Base-by-base conservation (phyloP, 176 grass and related monocot species). In the Canna indica region DNA sequence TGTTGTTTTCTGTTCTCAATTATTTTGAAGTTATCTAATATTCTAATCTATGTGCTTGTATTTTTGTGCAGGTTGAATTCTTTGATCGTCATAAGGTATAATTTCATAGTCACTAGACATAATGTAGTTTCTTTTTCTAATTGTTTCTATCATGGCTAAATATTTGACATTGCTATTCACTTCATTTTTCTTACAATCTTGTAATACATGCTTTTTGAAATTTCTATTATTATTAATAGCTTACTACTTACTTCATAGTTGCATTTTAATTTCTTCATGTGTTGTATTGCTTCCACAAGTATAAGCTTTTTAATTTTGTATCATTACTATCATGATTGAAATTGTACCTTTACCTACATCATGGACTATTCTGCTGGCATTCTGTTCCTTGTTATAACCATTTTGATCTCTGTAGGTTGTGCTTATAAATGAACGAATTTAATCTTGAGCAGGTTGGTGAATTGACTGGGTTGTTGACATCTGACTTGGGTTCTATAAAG, bases 11-110 rank as follows among this genome's bases (percentile, higher is more conserved):
- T 31, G 34, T 78, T 69, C 9, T 50, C 20, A 11, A 16, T 73
- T 50, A 15, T 50, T 67, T 31, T 70, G 68, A 38, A 46, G 33
- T 36, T 73, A 45, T 61, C 59, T 66, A 39, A 53, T 85, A 76
- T 77, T 34, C 29, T 17, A n/a, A 44, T 41, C 54, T 73, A 5
- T 67, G 50, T n/a, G n/a, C 35, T 35, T 64, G 59, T 66, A 36
- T 63, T 38, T 34, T 85, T 79, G 73, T 87, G 69, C 85, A 96
- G 92, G 85, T 96, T 81, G 86, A 91, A 67, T 96, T 96, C 79
- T 96, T 96, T 53, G 92, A 96, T 78, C 88, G 81, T 45, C 74
- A 91, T 73, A 96, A 96, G 92, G 92, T 96, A 91, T 41, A 7
- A 36, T 58, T 44, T 31, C n/a, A 62, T 20, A 47, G 12, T 58